phyloP scores from a whole-genome alignment of 129 eudicot genomes.

The Flaveria ramosissima region DNA sequence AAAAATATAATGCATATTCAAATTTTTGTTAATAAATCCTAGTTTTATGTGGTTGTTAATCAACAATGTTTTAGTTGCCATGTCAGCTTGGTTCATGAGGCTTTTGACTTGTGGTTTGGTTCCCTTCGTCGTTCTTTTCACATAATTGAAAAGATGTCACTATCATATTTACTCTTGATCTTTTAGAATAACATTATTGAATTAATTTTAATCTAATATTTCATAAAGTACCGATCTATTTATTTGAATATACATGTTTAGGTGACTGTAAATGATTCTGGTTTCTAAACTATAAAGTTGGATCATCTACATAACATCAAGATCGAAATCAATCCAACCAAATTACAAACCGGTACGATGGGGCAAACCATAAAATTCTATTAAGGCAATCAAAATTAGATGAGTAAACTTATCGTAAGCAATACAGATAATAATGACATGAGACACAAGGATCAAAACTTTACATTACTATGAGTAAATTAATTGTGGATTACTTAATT shows the following conservation, averaged over 20 bases:
- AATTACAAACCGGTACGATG: neutral
- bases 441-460: no score
- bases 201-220: neutral
- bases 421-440: no score
- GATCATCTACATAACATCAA: neutral
- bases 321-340: neutral
- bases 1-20: neutral
- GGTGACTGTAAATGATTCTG: neutral
- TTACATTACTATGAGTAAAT: no score
- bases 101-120: neutral
- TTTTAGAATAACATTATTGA: neutral
- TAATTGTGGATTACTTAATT: no score
- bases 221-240: neutral
- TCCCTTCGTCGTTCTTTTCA: neutral
- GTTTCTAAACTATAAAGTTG: neutral
- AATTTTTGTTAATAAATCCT: neutral
- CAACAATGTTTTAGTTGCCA: neutral
- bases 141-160: neutral
- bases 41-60: conserved; percentile 3
- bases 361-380: no score
- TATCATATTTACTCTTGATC: neutral
- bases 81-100: neutral
- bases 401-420: no score
- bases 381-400: no score
- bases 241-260: neutral